Evolutionary conservation across 768 basidiomycete genomes (phyloP), one percentile per base, ranked within the genome.

Genomic region (Solioccasus polychromus): DNA sequence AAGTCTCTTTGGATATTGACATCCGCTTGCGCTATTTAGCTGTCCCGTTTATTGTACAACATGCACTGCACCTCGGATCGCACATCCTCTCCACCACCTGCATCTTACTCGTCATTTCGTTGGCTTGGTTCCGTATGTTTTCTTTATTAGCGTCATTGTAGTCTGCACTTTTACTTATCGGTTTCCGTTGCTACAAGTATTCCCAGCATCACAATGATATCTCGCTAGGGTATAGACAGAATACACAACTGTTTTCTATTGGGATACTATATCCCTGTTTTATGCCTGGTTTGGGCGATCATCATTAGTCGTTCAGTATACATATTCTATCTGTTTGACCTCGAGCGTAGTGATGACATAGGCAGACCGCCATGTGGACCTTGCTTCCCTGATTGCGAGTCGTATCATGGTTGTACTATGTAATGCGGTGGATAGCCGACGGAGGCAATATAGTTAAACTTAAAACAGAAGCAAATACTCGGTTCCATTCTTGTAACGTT

Each of bases 141-240:
- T 61, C 59, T 58, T 54, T 61, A 55, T 57, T 51, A 41, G 50
- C 39, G 60, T 64, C 51, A 39, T 43, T 51, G 57, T 62, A 57
- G 45, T 52, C 34, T 50, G 41, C 56, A 45, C 48, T 43, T 45
- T 49, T 55, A 64, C 62, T 63, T 63, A 63, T 57, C 57, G 34
- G 30, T 47, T 52, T 32, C 49, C 64, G 54, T 59, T 62, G 61
- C 51, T 57, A 63, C 60, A 53, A 51, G 48, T 64, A 64, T 63
- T 55, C 60, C 60, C 57, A 12, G 15, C 53, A 57, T 49, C 51
- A 43, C 59, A 53, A 43, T 50, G 50, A 63, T 63, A 62, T 63
- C 61, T 64, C 54, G 32, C 45, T 50, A 53, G 45, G 51, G 6
- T 47, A 45, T 62, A 62, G 54, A 62, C 53, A 58, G 42, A 52